phyloP scores from a whole-genome alignment of 2,329 filamentous ascomycete species.

The Aspergillus bombycis region DNA sequence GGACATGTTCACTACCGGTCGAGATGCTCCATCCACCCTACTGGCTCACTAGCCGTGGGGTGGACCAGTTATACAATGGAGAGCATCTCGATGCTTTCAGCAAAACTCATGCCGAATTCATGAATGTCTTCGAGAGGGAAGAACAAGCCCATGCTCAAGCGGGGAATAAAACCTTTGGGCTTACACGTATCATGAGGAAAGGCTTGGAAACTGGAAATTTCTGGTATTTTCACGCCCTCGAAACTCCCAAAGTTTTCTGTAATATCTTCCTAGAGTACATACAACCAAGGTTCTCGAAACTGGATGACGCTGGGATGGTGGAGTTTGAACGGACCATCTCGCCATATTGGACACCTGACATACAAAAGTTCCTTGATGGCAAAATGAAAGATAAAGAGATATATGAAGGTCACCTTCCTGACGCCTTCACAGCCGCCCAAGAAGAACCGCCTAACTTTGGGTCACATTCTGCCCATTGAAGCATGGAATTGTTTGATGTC shows the following conservation, averaged over 20 bases:
- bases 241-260: slow-evolving; percentile 29
- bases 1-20: slow-evolving; percentile 25
- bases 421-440: neutral
- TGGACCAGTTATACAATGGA: slow-evolving; percentile 14
- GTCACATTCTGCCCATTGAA: too few species aligned
- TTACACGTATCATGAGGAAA: slow-evolving; percentile 24
- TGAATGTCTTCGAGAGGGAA: slow-evolving; percentile 25
- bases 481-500: too few species aligned
- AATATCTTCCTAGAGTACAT: slow-evolving; percentile 30
- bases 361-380: neutral
- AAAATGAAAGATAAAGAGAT: slow-evolving; percentile 5
- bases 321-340: slow-evolving; percentile 7
- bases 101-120: slow-evolving; percentile 20
- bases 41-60: slow-evolving; percentile 26
- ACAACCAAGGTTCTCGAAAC: slow-evolving; percentile 14
- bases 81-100: slow-evolving; percentile 16
- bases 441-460: too few species aligned
- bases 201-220: slow-evolving; percentile 29
- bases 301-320: slow-evolving; percentile 2
- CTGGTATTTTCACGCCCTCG: slow-evolving; percentile 32
- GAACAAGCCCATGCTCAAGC: slow-evolving; percentile 11
- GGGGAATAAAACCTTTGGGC: neutral
- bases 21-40: slow-evolving; percentile 26
- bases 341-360: slow-evolving; percentile 4
- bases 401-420: slow-evolving; percentile 2